Percentiles rank a stretch among this genome's conserved stretches.
Conservation (phyloP, 2,329 filamentous ascomycete species). For the Aspergillus piperis region DNA sequence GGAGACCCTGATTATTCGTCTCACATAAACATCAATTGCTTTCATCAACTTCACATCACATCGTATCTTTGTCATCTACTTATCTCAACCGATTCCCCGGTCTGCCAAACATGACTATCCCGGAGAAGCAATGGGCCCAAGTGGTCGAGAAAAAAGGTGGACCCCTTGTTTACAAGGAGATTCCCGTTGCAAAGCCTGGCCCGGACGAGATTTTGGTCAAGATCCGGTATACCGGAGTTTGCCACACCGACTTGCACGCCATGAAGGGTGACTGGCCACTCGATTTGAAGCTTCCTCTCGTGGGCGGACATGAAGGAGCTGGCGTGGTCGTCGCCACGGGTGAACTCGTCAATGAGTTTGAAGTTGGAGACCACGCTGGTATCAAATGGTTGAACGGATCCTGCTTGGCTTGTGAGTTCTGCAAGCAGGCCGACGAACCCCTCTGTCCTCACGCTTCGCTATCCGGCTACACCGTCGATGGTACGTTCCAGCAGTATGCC, state of each 20-base stretch:
- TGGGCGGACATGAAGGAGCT: constrained; percentile 79
- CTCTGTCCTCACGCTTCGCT: constrained; percentile 74
- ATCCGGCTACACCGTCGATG: constrained; percentile 90
- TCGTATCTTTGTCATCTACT: neutral
- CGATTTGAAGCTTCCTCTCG: constrained; percentile 76
- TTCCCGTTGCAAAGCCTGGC: constrained; percentile 76
- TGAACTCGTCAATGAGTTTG: constrained; percentile 72
- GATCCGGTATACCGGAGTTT: constrained; percentile 86
- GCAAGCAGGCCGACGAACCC: constrained; percentile 76
- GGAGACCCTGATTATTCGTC: neutral
- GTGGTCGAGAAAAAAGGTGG: constrained; percentile 81
- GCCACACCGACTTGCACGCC: constrained; percentile 82
- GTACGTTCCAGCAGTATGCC: constrained; percentile 89
- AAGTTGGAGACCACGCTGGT: constrained; percentile 82
- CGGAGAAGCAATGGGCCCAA: constrained; percentile 86
- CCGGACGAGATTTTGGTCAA: constrained; percentile 91
- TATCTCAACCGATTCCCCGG: neutral
- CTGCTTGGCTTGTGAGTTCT: constrained; percentile 81
- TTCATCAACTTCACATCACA: neutral
- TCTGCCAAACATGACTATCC: constrained; percentile 54
- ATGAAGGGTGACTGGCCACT: constrained; percentile 90
- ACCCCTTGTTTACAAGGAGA: constrained; percentile 58
- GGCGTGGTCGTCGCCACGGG: constrained; percentile 81
- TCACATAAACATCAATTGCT: neutral
- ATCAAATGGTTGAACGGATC: constrained; percentile 92